Conservation (phyloP, 352 stramenopile genomes). For the Phytophthora niederhauseri region DNA sequence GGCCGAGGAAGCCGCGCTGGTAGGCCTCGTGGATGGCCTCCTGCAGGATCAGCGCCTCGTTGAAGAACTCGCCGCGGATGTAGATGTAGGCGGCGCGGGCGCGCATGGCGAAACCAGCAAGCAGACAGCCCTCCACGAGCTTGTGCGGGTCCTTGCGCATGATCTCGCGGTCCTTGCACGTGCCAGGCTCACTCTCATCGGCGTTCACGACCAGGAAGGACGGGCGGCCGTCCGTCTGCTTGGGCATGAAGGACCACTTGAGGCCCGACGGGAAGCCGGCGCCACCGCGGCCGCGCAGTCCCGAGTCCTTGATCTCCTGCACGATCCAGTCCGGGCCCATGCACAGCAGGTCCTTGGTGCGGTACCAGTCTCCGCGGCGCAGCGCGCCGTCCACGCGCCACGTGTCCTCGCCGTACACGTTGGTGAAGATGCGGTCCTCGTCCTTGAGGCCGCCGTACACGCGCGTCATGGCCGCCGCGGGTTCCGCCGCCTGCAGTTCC, state of each 20-base stretch:
- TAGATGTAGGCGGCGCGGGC: slow-evolving; percentile 99
- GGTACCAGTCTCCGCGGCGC: slow-evolving; percentile 97
- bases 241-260: slow-evolving; percentile 99
- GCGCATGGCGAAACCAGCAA: slow-evolving; percentile 99
- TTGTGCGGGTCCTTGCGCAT: slow-evolving; percentile 99
- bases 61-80: slow-evolving; percentile 99
- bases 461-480: slow-evolving; percentile 66
- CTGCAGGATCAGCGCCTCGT: slow-evolving; percentile 98
- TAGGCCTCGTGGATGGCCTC: slow-evolving; percentile 99
- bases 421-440: slow-evolving; percentile 99
- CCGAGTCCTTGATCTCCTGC: slow-evolving; percentile 99
- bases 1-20: slow-evolving; percentile 95
- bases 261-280: slow-evolving; percentile 99
- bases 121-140: slow-evolving; percentile 98
- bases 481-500: slow-evolving; percentile 39
- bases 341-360: slow-evolving; percentile 97
- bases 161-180: slow-evolving; percentile 99
- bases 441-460: slow-evolving; percentile 97
- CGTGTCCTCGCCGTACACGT: slow-evolving; percentile 98
- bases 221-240: slow-evolving; percentile 98
- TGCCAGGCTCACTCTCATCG: slow-evolving; percentile 99
- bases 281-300: slow-evolving; percentile 97
- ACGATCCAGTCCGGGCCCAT: slow-evolving; percentile 99
- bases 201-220: slow-evolving; percentile 99
- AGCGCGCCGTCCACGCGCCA: slow-evolving; percentile 87